Evolutionary conservation across 2,329 filamentous ascomycete genomes (phyloP), one percentile per base, ranked within the genome.

Genomic region (Exophiala viscosa): DNA sequence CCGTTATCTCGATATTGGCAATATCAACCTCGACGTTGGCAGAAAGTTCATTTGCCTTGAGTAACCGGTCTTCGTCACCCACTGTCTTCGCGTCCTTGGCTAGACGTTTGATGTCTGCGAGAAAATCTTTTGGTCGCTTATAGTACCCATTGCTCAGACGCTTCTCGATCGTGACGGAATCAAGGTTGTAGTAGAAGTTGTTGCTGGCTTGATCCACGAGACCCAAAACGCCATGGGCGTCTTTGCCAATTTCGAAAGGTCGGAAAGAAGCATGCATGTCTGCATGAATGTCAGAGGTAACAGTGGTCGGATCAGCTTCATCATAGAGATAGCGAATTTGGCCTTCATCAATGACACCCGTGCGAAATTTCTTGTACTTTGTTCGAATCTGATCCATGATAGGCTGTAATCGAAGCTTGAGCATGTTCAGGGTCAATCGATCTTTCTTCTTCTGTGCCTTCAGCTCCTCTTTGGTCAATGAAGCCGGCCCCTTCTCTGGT

Each of bases 141-240:
- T 99, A 99, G 71, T 90, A 99, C 4, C 93, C 93, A 67, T 99
- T 97, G 3, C 90, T 95, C 32, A 99, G 76, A n/a, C 93, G 85
- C 67, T 96, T 90, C 73, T 99, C 93, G 48, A 99, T 96, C 1
- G 87, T 92, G 3, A 86, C 86, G 9, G 92, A 88, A 66, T 97
- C 91, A 41, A 99, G 76, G 62, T 99, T 99, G 75, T 96, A 97
- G 69, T 86, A 97, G 69, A 91, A 93, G 68, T 93, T 96, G 52
- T 84, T 84, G 1, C 84, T 88, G 1, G 80, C 79, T 4, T 82
- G 84, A 60, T 97, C 88, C 35, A 83, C 77, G 40, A 99, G 75
- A 13, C 91, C 90, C 36, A 83, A 78, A 9, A 87, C 83, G 7
- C 87, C 91, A 59, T 93, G 82, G 58, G 85, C 84, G 67, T 99